A percentile compares a stretch with the other conserved stretches of the same genome.
Evolutionary conservation across 169 alveolate species (phyloP).

Genomic region (Eimeria necatrix): DNA sequence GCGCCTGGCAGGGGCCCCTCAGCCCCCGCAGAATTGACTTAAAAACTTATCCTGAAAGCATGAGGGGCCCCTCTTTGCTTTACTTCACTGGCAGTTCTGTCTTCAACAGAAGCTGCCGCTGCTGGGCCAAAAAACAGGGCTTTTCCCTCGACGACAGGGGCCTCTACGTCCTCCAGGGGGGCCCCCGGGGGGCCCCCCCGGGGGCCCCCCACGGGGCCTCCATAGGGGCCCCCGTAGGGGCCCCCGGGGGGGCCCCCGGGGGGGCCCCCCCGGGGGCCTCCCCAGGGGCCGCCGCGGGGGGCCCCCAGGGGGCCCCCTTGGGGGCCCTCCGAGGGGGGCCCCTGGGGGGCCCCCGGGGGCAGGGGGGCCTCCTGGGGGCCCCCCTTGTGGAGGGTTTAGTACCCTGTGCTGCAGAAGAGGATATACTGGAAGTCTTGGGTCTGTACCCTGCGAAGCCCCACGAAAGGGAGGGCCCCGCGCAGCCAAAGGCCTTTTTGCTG

Average conservation of each 20-base stretch:
- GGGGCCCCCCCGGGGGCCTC: not conserved
- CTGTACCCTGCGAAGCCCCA: conserved; percentile 18
- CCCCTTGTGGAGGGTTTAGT: not conserved
- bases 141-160: conserved; percentile 90
- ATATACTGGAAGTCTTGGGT: conserved; percentile 23
- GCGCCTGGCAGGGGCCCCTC: conserved; percentile 2
- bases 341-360: not conserved
- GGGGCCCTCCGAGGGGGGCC: no score
- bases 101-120: conserved; percentile 90
- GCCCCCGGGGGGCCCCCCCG: no score
- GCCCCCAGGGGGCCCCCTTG: no score
- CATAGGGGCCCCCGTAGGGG: no score
- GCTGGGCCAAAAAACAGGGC: conserved; percentile 88
- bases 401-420: conserved; percentile 37
- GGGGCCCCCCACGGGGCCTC: no score
- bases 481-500: conserved; percentile 28
- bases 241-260: not conserved
- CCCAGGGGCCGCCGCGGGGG: no score
- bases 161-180: conserved; percentile 81
- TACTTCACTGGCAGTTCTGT: conserved; percentile 93
- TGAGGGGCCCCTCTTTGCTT: conserved; percentile 89
- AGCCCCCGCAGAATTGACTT: conserved; percentile 90
- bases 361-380: not conserved
- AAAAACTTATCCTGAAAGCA: conserved; percentile 89
- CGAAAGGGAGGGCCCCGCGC: not conserved